A percentile compares a stretch with the other conserved stretches of the same genome.
phyloP scores from a whole-genome alignment of 2,329 filamentous ascomycete species.

The Mariannaea elegans region DNA sequence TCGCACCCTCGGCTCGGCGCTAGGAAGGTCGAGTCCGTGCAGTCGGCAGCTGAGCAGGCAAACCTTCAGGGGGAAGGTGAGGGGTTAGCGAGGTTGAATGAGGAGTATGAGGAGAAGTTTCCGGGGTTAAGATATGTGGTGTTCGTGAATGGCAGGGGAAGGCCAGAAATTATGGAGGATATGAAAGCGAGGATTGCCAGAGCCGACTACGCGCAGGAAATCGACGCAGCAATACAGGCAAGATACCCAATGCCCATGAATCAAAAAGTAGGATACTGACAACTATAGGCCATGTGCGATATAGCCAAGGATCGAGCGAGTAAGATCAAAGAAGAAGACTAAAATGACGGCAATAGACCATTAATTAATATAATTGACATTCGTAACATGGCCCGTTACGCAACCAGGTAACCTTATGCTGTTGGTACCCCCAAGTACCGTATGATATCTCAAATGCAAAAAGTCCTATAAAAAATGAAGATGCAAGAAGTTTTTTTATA shows the following conservation, averaged over 20 bases:
- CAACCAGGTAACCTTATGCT: neutral
- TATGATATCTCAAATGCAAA: neutral
- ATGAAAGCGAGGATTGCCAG: constrained; percentile 79
- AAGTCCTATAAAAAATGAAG: neutral
- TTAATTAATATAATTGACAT: neutral
- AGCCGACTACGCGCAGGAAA: constrained; percentile 72
- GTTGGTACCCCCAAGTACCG: neutral
- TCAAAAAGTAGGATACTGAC: constrained; percentile 20
- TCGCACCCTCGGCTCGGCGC: constrained; percentile 87
- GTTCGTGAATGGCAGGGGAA: constrained; percentile 84
- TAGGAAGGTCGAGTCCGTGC: constrained; percentile 81
- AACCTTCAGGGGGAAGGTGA: constrained; percentile 71
- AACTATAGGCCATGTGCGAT: constrained; percentile 82
- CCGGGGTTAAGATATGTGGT: constrained; percentile 89
- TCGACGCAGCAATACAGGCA: constrained; percentile 79
- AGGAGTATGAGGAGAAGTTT: constrained; percentile 81
- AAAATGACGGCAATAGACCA: neutral
- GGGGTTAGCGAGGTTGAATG: constrained; percentile 74
- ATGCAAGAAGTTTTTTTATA: constrained; percentile 24
- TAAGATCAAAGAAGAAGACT: constrained; percentile 26
- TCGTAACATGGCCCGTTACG: neutral
- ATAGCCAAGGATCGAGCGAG: constrained; percentile 82
- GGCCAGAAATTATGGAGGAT: constrained; percentile 80
- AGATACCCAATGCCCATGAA: constrained; percentile 29
- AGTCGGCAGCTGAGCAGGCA: constrained; percentile 84